Percentiles rank a stretch among this genome's conserved stretches.
phyloP scores from a whole-genome alignment of 495 filamentous ascomycete species.

The Massariosphaeria phaeospora region DNA sequence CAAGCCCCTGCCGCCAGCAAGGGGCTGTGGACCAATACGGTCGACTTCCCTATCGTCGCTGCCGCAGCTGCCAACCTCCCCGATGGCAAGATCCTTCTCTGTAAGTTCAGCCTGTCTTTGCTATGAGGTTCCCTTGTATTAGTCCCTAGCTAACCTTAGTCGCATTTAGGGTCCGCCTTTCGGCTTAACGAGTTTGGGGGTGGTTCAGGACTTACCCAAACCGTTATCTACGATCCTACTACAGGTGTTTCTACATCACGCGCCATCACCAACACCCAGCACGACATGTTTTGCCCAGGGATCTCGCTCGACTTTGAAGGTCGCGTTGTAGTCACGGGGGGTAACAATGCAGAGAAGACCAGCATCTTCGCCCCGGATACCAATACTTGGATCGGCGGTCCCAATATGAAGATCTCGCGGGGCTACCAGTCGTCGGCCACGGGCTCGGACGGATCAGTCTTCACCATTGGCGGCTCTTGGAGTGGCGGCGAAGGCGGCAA shows the following conservation, averaged over 20 bases:
- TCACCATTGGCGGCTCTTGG: slow-evolving; percentile 59
- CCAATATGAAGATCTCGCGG: slow-evolving; percentile 47
- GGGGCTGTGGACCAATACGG: slow-evolving; percentile 48
- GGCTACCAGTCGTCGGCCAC: slow-evolving; percentile 56
- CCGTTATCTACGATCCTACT: slow-evolving; percentile 43
- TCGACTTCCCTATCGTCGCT: slow-evolving; percentile 52
- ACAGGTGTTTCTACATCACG: slow-evolving; percentile 39
- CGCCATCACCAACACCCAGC: slow-evolving; percentile 42
- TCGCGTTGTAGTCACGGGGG: slow-evolving; percentile 52
- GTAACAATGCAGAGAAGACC: slow-evolving; percentile 42
- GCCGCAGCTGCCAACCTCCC: slow-evolving; percentile 42
- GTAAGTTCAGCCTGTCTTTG: too few relatives aligned
- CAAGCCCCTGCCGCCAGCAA: slow-evolving; percentile 34
- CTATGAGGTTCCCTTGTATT: too few relatives aligned
- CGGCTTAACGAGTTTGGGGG: slow-evolving; percentile 39
- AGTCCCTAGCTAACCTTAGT: too few relatives aligned
- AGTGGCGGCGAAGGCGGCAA: slow-evolving; percentile 47
- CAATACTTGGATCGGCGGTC: slow-evolving; percentile 37
- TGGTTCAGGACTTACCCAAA: slow-evolving; percentile 43
- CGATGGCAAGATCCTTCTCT: slow-evolving; percentile 43
- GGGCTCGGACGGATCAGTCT: slow-evolving; percentile 51
- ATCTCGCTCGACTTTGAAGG: slow-evolving; percentile 50
- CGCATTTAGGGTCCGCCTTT: slow-evolving; percentile 47
- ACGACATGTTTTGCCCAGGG: slow-evolving; percentile 63
- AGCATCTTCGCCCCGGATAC: slow-evolving; percentile 45